Evolutionary conservation across 129 eudicot genomes (phyloP).

Genomic region (Scalesia atractyloides): DNA sequence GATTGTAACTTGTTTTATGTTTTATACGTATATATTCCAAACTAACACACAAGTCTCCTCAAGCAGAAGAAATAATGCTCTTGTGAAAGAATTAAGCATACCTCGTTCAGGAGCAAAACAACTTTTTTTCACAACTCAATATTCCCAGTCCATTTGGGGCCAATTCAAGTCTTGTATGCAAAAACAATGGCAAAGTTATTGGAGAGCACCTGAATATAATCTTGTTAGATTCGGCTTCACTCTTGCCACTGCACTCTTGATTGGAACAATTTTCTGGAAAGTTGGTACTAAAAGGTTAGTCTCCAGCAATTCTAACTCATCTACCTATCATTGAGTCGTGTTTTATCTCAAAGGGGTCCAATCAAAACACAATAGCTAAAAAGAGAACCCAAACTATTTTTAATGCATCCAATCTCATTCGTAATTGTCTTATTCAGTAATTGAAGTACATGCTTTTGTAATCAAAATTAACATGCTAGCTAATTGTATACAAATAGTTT

Average conservation of each 20-base stretch:
- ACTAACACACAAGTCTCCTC: constrained; percentile 23
- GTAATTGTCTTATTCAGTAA: background rate
- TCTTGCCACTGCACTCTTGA: constrained; percentile 55
- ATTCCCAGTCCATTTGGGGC: constrained; percentile 64
- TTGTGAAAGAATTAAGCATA: constrained; percentile 66
- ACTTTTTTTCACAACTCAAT: constrained; percentile 55
- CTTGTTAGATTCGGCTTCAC: constrained; percentile 73
- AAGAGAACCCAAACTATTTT: background rate
- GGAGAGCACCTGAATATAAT: constrained; percentile 95
- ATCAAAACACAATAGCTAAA: background rate
- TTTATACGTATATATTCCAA: background rate
- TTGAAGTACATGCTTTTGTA: background rate
- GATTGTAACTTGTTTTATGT: background rate
- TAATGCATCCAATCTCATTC: background rate
- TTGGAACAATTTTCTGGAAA: constrained; percentile 87
- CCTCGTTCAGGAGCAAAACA: constrained; percentile 66
- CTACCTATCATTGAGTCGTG: background rate
- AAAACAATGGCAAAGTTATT: constrained; percentile 85
- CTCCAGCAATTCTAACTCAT: background rate
- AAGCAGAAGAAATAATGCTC: constrained; percentile 41
- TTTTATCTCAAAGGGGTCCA: background rate
- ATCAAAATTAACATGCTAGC: background rate
- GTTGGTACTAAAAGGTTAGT: constrained; percentile 67
- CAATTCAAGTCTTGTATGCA: constrained; percentile 69
- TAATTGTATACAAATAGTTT: background rate